Evolutionary conservation across 2,329 filamentous ascomycete genomes (phyloP).

Genomic region (Xylaria sp.): DNA sequence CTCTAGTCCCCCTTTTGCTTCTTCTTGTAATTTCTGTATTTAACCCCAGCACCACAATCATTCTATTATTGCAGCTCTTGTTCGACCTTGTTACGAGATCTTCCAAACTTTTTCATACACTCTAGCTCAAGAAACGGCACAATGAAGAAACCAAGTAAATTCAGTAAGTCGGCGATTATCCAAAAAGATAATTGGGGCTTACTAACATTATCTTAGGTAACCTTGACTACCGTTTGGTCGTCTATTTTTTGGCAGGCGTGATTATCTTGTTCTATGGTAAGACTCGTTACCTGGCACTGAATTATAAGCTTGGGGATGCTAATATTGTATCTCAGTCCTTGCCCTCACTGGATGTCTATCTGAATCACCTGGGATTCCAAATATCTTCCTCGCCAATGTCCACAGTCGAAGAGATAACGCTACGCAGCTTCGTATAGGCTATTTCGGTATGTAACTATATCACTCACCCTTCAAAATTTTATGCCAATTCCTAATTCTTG

Average conservation of each 20-base stretch:
- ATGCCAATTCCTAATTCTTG: not conserved
- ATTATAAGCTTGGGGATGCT: not conserved
- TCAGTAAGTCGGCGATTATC: not conserved
- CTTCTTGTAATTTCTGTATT: not conserved
- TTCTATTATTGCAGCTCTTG: too few species aligned
- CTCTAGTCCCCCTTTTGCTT: not conserved
- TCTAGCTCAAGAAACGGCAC: not conserved
- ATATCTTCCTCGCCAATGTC: constrained; percentile 1
- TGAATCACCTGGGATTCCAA: not conserved
- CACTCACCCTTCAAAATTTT: not conserved
- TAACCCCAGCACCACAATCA: not conserved
- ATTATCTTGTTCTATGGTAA: constrained; percentile 14
- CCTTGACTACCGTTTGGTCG: not conserved
- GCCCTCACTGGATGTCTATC: constrained; percentile 11
- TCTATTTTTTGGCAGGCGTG: not conserved
- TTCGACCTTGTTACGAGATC: not conserved
- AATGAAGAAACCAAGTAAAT: not conserved
- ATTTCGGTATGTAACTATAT: not conserved
- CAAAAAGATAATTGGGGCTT: too few species aligned
- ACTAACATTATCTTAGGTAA: not conserved
- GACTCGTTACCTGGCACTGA: not conserved
- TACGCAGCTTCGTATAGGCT: not conserved
- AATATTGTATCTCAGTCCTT: not conserved
- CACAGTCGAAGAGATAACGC: not conserved
- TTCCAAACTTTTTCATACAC: not conserved